Base-by-base conservation (phyloP, 2,329 filamentous ascomycete species). In the Aspergillus novofumigatus region DNA sequence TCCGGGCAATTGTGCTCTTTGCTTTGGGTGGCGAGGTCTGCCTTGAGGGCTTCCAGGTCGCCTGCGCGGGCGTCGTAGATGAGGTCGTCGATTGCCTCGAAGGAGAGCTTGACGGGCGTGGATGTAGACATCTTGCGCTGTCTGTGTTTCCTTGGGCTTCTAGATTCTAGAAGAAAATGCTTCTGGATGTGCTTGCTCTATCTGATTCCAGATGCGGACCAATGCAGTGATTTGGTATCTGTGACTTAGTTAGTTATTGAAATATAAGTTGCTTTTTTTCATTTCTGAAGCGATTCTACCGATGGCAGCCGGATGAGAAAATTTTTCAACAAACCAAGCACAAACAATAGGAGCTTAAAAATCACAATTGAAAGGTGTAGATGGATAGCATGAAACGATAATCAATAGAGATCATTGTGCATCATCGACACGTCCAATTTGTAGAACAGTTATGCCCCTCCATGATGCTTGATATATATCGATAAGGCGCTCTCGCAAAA, bases 21-120 rank as follows among this genome's bases (percentile, higher is more conserved):
- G 29, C 85, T 80, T 21, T 95, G 75, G 26, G 80, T 78, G 11
- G 81, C 75, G 52, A 95, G 79, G 60, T 78, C 80, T 45, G 76
- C 69, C 49, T 82, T 78, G 50, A 97, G 80, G 26, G 93, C 89
- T 20, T 81, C 77, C 56, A 86, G 79, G 62, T 97, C 92, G 62
- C 91, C 91, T 0, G 84, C 82, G 41, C 93, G 90, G 2, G 92
- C 84, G 65, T 91, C 86, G 78, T 96, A 97, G 64, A 97, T 84
- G 63, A 97, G 83, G 75, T 97, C 93, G 72, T 97, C 92, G 67
- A 95, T 88, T 73, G 92, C 85, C 53, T 96, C 92, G 71, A 89
- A 86, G 51, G 84, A 83, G 51, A 93, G 78, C 28, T 65, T 60
- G 56, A 73, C 53, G 50, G 68, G 68, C 0, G 32, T 17, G 32